These are phyloP conservation scores for Gymnopilus junonius DNA, from an alignment of 768 basidiomycete genomes.

Conservation along the genomic window DNA sequence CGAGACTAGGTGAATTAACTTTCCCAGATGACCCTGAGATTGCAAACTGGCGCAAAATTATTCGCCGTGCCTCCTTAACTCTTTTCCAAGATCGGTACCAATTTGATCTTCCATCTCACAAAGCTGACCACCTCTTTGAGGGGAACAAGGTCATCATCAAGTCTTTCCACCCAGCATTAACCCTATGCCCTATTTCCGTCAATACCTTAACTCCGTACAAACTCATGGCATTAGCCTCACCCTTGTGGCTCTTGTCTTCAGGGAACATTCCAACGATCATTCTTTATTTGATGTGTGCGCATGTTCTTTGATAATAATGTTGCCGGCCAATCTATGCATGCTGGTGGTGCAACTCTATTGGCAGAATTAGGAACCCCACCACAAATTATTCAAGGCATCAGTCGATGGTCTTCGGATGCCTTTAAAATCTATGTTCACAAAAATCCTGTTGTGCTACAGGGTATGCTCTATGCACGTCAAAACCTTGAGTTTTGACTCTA, in stretches of 20 bases:
- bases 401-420: background rate
- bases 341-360: conserved; percentile 6
- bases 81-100: background rate
- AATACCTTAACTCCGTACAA: background rate
- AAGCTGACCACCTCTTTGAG: conserved; percentile 25
- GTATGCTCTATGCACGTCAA: background rate
- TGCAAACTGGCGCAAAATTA: conserved; percentile 2
- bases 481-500: too few species aligned
- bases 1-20: conserved; percentile 37
- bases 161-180: background rate
- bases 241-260: background rate
- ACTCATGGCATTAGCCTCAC: background rate
- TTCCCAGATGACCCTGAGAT: conserved; percentile 27
- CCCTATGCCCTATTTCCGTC: background rate
- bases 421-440: background rate
- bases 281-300: conserved; percentile 3
- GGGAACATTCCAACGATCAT: conserved; percentile 9
- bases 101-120: conserved; percentile 21
- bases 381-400: background rate
- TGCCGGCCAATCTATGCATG: conserved; percentile 4
- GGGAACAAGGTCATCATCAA: conserved; percentile 19
- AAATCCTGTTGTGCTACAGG: background rate
- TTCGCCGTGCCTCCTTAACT: background rate
- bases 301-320: background rate
- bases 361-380: background rate